phyloP scores from a whole-genome alignment of 1,284 basidiomycete species.

The Sparassis latifolia region DNA sequence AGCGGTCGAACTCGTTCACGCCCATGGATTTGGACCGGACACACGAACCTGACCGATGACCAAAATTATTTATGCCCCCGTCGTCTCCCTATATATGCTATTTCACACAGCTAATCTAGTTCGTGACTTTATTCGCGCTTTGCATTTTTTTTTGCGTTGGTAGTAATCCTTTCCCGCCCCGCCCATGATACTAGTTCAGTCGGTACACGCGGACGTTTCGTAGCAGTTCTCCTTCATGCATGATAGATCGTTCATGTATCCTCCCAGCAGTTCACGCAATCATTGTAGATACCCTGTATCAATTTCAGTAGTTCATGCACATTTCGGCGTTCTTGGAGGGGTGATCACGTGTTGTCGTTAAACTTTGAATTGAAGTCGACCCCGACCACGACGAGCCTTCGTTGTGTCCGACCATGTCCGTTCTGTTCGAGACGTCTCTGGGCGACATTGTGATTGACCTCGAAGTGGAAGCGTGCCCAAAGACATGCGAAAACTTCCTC shows the following conservation, averaged over 20 bases:
- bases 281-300: neutral
- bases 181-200: neutral
- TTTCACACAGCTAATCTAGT: neutral
- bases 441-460: constrained; percentile 96
- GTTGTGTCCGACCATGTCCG: constrained; percentile 61
- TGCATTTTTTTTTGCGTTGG: neutral
- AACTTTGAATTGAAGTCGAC: too few species aligned
- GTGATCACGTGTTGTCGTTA: too few species aligned
- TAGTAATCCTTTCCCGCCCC: too few species aligned
- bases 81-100: neutral
- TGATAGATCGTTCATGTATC: neutral
- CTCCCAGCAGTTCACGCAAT: neutral
- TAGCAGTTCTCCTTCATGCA: neutral
- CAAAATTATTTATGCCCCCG: neutral
- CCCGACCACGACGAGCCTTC: neutral
- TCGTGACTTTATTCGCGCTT: neutral
- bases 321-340: too few species aligned
- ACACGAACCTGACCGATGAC: neutral
- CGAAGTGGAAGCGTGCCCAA: constrained; percentile 87
- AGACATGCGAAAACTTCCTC: constrained; percentile 91
- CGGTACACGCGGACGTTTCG: neutral
- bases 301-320: neutral
- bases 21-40: constrained; percentile 8
- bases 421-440: constrained; percentile 92
- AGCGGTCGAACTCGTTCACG: constrained; percentile 19